phyloP scores from a whole-genome alignment of 495 filamentous ascomycete genomes.

The Neurospora terricola region DNA sequence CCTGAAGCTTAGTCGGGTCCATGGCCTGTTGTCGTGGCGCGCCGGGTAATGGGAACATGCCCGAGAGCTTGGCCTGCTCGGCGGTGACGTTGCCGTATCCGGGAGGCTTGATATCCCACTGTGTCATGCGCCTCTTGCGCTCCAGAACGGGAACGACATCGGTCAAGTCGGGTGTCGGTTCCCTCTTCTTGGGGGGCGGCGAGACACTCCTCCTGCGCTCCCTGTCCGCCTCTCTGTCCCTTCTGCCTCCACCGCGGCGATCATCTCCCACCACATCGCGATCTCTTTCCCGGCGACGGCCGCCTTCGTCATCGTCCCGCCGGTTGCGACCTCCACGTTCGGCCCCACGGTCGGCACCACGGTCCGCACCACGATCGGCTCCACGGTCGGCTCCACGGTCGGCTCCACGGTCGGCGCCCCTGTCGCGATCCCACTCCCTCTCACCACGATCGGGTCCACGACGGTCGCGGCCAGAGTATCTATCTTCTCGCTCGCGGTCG shows the following conservation, averaged over 20 bases:
- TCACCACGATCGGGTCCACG: conserved; percentile 20
- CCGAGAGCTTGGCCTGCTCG: conserved; percentile 97
- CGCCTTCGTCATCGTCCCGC: conserved; percentile 22
- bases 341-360: conserved; percentile 48
- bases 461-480: conserved; percentile 60
- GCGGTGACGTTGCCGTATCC: conserved; percentile 98
- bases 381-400: conserved; percentile 26
- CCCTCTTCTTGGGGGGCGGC: conserved; percentile 78
- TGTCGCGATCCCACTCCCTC: conserved; percentile 62
- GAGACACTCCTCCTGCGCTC: conserved; percentile 69
- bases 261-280: conserved; percentile 33
- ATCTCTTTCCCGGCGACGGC: conserved; percentile 35
- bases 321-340: conserved; percentile 23
- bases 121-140: conserved; percentile 82
- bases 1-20: conserved; percentile 89
- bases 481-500: conserved; percentile 83
- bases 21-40: conserved; percentile 92
- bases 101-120: conserved; percentile 98
- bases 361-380: conserved; percentile 29
- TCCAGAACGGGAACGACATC: conserved; percentile 67
- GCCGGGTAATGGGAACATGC: conserved; percentile 97
- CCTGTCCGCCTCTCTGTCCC: conserved; percentile 43
- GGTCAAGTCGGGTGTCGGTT: conserved; percentile 92
- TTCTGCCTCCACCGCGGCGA: conserved; percentile 41
- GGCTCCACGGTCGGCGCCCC: conserved; percentile 33